phyloP scores from a whole-genome alignment of 805 yeast genomes.

The Clavispora fructus region DNA sequence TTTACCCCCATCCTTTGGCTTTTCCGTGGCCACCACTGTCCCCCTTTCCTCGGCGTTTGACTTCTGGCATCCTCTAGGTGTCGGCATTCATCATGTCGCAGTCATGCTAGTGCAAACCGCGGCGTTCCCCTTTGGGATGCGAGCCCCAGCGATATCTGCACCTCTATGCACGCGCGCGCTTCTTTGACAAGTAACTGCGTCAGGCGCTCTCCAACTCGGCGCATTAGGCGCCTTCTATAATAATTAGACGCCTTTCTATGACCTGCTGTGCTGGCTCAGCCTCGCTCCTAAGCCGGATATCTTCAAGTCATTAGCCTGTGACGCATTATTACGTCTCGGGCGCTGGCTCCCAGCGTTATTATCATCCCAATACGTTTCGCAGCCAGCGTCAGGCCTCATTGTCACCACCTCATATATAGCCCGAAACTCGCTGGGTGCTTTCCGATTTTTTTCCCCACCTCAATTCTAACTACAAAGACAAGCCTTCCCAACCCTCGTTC shows the following conservation, averaged over 20 bases:
- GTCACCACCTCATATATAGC: not conserved
- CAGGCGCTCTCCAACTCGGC: not conserved
- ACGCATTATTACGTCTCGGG: too few relatives aligned
- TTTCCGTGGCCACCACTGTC: too few relatives aligned
- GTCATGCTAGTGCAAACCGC: not conserved
- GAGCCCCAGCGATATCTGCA: not conserved
- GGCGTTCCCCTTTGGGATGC: not conserved
- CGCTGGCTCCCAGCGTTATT: not conserved
- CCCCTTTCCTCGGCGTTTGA: too few relatives aligned
- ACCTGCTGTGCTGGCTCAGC: not conserved
- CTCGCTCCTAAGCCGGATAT: too few relatives aligned
- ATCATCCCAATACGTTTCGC: slow-evolving; percentile 1
- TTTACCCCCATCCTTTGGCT: too few relatives aligned
- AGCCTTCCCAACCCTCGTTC: not conserved
- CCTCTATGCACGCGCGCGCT: not conserved
- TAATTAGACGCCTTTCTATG: too few relatives aligned
- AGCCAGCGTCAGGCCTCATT: slow-evolving; percentile 1
- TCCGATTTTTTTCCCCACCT: not conserved
- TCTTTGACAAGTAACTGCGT: not conserved
- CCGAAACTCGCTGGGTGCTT: not conserved
- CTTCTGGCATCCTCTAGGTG: too few relatives aligned
- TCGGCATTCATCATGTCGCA: too few relatives aligned
- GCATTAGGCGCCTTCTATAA: too few relatives aligned
- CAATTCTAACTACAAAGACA: not conserved
- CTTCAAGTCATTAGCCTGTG: too few relatives aligned